Base-by-base conservation (phyloP, 73 alveolate genomes). In the Durusdinium trenchii region DNA sequence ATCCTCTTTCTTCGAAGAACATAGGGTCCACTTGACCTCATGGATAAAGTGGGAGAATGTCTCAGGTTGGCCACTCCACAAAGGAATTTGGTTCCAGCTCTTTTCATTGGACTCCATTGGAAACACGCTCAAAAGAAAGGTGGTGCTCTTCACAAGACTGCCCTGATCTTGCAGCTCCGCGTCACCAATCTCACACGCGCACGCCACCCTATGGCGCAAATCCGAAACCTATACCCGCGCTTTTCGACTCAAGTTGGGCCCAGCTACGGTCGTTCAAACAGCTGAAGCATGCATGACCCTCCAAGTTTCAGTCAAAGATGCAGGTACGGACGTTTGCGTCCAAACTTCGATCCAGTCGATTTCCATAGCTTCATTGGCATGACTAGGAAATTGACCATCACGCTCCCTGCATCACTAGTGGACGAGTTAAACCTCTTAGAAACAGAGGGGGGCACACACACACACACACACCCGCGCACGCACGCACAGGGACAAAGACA, bases 11-110 rank as follows among this genome's bases (percentile, higher is more conserved):
- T 47, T 42, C 16, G 90, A 35, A 5, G 67, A 9, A 18, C 43
- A 45, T 64, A 79, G 0, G 26, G 90, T 26, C 90, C 90, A 79
- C 28, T 79, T 79, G 1, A 79, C 64, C 90, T 79, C 90, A 30
- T 43, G n/a, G 64, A 79, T 47, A 32, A 79, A 79, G 28, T 79
- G 90, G 10, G 45, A 10, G 62, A 79, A 79, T 2, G n/a, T 45
- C 43, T 79, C 90, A 10, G 90, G 43, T 26, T 30, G 9, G 45
- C 90, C 90, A 48, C 45, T 64, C 90, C 90, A 79, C 3, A 43
- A 1, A 0, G 90, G 90, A 9, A 64, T 38, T 6, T 6, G 28
- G 6, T 12, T 48, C 79, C 38, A 16, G n/a, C 10, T 38, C 9
- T 38, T 32, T 6, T 6, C 79, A 9, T 9, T 6, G 79, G 42